These are phyloP conservation scores for Brachypodium distachyon DNA, from an alignment of 202 grass and related monocot genomes.

Conservation along the genomic window DNA sequence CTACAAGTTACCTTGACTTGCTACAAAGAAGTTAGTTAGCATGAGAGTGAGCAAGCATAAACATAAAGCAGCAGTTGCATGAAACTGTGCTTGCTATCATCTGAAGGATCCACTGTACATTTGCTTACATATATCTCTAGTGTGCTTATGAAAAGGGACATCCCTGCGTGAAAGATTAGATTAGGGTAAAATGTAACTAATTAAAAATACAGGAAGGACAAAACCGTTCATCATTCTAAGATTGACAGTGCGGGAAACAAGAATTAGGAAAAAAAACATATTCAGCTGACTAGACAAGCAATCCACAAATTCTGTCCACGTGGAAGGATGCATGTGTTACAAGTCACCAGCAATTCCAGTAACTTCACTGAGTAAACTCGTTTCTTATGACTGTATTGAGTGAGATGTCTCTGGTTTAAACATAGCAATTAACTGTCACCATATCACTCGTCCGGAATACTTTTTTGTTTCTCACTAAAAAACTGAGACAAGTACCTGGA, in stretches of 20 bases:
- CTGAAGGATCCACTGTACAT: not conserved
- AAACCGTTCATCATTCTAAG: not conserved
- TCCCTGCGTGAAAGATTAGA: not conserved
- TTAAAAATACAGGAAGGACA: not conserved
- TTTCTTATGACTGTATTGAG: not conserved
- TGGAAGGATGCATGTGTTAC: not conserved
- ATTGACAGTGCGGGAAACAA: not conserved
- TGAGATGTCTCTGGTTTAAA: constrained; percentile 3
- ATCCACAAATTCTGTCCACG: not conserved
- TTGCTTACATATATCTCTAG: not conserved
- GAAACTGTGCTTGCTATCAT: not conserved
- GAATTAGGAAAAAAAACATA: not conserved
- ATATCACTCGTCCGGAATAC: not conserved
- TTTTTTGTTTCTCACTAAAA: not conserved
- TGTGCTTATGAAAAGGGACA: not conserved
- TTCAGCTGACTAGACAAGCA: not conserved
- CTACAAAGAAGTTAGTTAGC: not conserved
- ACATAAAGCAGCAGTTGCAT: not conserved
- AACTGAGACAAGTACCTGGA: not conserved
- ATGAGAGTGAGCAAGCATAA: not conserved
- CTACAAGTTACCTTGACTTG: not conserved
- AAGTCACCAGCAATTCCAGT: not conserved
- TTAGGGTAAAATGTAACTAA: not conserved
- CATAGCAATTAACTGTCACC: not conserved
- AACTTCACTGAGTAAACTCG: not conserved